Evolutionary conservation across 75 land plant species (phyloP).

Genomic region (Sequoiadendron giganteum): DNA sequence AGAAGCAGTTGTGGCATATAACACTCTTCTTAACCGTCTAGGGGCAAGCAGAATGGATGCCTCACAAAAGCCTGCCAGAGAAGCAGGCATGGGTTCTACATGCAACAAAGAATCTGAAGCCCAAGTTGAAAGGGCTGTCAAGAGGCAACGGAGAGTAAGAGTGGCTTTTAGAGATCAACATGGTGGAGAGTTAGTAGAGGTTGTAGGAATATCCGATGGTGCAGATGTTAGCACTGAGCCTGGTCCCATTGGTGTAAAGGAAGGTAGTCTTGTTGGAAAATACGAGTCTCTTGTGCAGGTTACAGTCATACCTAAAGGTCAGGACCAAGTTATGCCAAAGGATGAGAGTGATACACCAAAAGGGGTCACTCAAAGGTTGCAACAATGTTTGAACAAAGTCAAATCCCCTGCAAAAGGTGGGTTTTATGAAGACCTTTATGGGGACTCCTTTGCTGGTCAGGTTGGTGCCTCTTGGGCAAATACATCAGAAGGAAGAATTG

Average conservation of each 20-base stretch:
- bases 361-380: conserved; percentile 82
- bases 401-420: conserved; percentile 68
- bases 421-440: conserved; percentile 87
- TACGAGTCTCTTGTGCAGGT: conserved; percentile 91
- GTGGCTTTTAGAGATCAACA: conserved; percentile 88
- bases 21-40: conserved; percentile 81
- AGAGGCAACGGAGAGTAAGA: conserved; percentile 47
- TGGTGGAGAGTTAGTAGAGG: conserved; percentile 84
- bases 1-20: conserved; percentile 88
- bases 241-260: conserved; percentile 94
- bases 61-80: conserved; percentile 3
- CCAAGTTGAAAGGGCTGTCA: conserved; percentile 42
- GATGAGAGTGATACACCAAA: conserved; percentile 29
- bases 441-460: conserved; percentile 68
- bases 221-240: conserved; percentile 94
- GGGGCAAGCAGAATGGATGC: conserved; percentile 35
- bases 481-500: conserved; percentile 26
- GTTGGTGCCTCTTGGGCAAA: conserved; percentile 91
- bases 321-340: conserved; percentile 38
- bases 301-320: conserved; percentile 92
- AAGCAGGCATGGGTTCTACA: conserved; percentile 9
- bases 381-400: conserved; percentile 82
- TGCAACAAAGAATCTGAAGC: conserved; percentile 20
- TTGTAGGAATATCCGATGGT: conserved; percentile 95
- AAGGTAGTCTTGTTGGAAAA: conserved; percentile 97